Evolutionary conservation across 148 eudicot genomes (phyloP).

Genomic region (Drosera capensis): DNA sequence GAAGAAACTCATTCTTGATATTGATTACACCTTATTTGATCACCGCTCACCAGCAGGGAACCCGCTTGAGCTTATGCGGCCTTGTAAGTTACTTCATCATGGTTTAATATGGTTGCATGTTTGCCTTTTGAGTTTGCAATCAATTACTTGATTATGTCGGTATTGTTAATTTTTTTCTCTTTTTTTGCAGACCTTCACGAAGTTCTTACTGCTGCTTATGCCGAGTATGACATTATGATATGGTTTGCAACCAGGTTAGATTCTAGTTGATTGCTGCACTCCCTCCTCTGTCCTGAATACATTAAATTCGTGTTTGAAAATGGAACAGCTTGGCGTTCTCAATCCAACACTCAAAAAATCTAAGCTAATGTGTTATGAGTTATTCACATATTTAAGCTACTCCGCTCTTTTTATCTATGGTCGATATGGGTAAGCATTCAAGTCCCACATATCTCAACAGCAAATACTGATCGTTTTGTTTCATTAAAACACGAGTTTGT

Average conservation of each 20-base stretch:
- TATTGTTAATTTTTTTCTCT: too few relatives aligned
- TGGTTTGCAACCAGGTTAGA: slow-evolving; percentile 96
- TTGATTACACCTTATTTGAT: slow-evolving; percentile 92
- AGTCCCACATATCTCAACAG: too few relatives aligned
- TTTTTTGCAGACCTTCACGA: slow-evolving; percentile 75
- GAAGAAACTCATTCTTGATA: slow-evolving; percentile 86
- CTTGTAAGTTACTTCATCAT: slow-evolving; percentile 47
- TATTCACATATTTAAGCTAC: too few relatives aligned
- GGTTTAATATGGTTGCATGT: not conserved
- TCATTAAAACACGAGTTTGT: too few relatives aligned
- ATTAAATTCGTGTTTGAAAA: slow-evolving; percentile 41
- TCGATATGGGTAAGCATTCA: too few relatives aligned
- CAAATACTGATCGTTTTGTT: too few relatives aligned
- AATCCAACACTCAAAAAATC: too few relatives aligned
- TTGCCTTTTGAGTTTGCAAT: not conserved
- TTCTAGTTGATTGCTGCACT: not conserved
- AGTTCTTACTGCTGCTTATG: slow-evolving; percentile 86
- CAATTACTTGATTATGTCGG: not conserved
- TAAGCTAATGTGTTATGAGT: too few relatives aligned
- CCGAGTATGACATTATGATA: slow-evolving; percentile 93
- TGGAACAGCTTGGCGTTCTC: slow-evolving; percentile 94
- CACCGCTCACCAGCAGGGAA: slow-evolving; percentile 93
- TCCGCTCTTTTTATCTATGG: too few relatives aligned
- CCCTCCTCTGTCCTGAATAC: too few relatives aligned
- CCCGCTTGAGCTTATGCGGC: slow-evolving; percentile 89